Evolutionary conservation across 2,329 filamentous ascomycete species (phyloP).

Genomic region (Diaporthe caulivora): DNA sequence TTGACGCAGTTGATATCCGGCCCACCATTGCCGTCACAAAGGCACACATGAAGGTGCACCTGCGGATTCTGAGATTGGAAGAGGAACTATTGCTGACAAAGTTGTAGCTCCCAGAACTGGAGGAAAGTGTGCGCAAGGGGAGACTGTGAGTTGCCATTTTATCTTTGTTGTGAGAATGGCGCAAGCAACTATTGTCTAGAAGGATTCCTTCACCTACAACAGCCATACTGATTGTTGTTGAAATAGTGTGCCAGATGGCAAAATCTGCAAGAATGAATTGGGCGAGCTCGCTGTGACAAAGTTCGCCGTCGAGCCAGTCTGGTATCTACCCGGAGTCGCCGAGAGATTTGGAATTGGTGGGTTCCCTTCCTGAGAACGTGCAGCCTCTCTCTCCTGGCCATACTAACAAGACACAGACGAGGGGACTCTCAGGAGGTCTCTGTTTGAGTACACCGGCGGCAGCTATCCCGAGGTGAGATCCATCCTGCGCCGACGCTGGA

Average conservation of each 20-base stretch:
- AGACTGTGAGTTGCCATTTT: constrained; percentile 68
- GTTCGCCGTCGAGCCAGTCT: constrained; percentile 94
- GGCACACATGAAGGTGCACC: constrained; percentile 84
- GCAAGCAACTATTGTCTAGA: neutral
- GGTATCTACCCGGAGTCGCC: constrained; percentile 89
- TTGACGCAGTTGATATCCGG: constrained; percentile 76
- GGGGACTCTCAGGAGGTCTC: constrained; percentile 82
- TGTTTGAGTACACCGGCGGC: constrained; percentile 96
- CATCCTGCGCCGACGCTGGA: constrained; percentile 41
- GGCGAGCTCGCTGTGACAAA: constrained; percentile 96
- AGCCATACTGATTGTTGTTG: constrained; percentile 35
- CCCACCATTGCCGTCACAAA: constrained; percentile 93
- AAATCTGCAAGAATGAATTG: constrained; percentile 86
- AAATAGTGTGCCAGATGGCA: constrained; percentile 77
- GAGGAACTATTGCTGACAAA: constrained; percentile 3
- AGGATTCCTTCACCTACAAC: neutral
- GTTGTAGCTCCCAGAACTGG: constrained; percentile 83
- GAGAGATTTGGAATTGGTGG: constrained; percentile 90
- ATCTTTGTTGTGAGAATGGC: neutral
- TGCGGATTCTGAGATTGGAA: neutral
- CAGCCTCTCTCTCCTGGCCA: neutral
- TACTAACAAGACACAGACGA: constrained; percentile 71
- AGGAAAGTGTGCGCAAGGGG: constrained; percentile 85
- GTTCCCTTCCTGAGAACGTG: constrained; percentile 43
- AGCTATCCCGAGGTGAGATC: constrained; percentile 84